phyloP scores from a whole-genome alignment of 257 asterid species.

The Avicennia marina region DNA sequence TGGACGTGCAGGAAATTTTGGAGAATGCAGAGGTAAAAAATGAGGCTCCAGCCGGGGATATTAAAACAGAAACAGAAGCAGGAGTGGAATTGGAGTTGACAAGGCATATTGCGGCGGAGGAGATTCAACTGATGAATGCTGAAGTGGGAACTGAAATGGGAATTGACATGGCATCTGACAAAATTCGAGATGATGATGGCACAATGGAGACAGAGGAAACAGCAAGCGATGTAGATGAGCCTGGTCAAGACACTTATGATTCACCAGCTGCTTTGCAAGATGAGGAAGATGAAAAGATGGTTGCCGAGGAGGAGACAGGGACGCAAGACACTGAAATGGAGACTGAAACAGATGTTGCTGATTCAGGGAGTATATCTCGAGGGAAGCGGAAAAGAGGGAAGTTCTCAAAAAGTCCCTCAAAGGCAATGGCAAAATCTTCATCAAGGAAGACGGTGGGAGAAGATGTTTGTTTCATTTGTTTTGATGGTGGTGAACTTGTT shows the following conservation, averaged over 20 bases:
- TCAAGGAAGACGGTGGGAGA: conserved; percentile 58
- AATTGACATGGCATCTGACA: conserved; percentile 18
- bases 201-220: conserved; percentile 48
- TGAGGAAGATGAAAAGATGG: conserved; percentile 55
- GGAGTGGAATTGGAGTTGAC: conserved; percentile 24
- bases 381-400: conserved; percentile 79
- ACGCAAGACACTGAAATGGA: conserved; percentile 64
- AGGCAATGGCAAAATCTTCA: conserved; percentile 37
- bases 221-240: conserved; percentile 44
- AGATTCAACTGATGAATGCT: conserved; percentile 23
- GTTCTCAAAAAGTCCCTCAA: conserved; percentile 42
- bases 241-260: conserved; percentile 40
- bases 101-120: conserved; percentile 19
- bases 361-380: conserved; percentile 48
- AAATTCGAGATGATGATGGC: conserved; percentile 7
- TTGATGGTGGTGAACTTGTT: conserved; percentile 92
- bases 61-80: conserved; percentile 26
- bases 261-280: conserved; percentile 39
- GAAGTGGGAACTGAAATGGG: conserved; percentile 29
- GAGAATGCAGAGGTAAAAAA: conserved; percentile 25
- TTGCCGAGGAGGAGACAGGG: conserved; percentile 57
- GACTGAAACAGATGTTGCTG: conserved; percentile 62
- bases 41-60: conserved; percentile 26
- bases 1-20: conserved; percentile 18
- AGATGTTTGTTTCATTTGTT: conserved; percentile 97